These are phyloP conservation scores for Kalmanozyma brasiliensis DNA, from an alignment of 1,284 basidiomycete genomes.

Conservation along the genomic window DNA sequence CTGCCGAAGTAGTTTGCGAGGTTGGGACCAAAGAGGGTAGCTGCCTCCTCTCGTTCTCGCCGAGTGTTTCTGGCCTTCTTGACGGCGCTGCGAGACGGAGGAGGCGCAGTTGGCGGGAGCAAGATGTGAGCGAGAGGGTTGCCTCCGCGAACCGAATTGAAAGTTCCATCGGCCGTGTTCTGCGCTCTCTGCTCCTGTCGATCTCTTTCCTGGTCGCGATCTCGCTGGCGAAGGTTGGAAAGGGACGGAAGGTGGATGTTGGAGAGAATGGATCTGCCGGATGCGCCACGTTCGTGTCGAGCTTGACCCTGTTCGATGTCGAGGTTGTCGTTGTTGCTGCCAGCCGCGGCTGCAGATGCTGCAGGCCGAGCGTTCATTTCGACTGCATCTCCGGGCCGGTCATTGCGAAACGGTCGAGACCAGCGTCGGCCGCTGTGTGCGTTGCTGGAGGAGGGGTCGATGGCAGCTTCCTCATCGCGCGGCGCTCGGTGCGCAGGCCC, in stretches of 20 bases:
- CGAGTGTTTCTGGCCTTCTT: slow-evolving; percentile 37
- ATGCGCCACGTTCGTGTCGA: slow-evolving; percentile 35
- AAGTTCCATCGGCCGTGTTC: not conserved
- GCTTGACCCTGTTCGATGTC: slow-evolving; percentile 26
- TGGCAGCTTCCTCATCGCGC: slow-evolving; percentile 26
- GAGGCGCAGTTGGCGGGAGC: slow-evolving; percentile 4
- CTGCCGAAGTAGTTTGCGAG: slow-evolving; percentile 61
- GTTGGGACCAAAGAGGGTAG: slow-evolving; percentile 60
- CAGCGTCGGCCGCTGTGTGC: slow-evolving; percentile 9
- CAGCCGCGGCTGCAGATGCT: not conserved
- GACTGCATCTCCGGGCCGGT: slow-evolving; percentile 10
- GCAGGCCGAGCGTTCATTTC: slow-evolving; percentile 25
- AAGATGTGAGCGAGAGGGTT: slow-evolving; percentile 20
- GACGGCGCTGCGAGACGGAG: slow-evolving; percentile 14
- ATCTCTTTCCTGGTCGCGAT: slow-evolving; percentile 41
- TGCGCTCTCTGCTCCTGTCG: slow-evolving; percentile 24
- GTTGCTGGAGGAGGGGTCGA: slow-evolving; percentile 11
- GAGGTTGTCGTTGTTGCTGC: slow-evolving; percentile 7
- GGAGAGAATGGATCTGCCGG: slow-evolving; percentile 48
- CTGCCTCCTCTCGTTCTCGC: slow-evolving; percentile 55
- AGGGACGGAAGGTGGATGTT: slow-evolving; percentile 36
- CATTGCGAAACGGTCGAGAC: slow-evolving; percentile 21
- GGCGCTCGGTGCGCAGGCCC: slow-evolving; percentile 15
- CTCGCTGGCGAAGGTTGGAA: slow-evolving; percentile 43
- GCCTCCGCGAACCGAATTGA: slow-evolving; percentile 7